Conservation (phyloP, 2,329 filamentous ascomycete genomes). For the Fusarium chlamydosporum region DNA sequence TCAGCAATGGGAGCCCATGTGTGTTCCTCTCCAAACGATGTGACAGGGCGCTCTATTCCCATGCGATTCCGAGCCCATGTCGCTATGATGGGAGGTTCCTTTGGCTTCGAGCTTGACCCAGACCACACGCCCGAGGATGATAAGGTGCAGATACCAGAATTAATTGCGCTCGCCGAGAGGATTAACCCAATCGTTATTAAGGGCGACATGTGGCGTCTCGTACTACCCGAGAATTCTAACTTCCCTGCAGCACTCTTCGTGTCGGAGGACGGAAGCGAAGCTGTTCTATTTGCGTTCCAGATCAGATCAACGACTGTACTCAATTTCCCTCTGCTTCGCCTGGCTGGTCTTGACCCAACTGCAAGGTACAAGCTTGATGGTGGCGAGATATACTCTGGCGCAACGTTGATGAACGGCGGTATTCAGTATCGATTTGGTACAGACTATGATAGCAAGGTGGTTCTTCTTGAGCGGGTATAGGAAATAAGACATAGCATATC, state of each 20-base stretch:
- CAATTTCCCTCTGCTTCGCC: conserved; percentile 66
- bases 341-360: conserved; percentile 69
- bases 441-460: conserved; percentile 71
- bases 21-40: conserved; percentile 71
- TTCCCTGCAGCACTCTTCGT: conserved; percentile 74
- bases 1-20: conserved; percentile 77
- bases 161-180: conserved; percentile 68
- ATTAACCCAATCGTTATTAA: conserved; percentile 71
- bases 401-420: conserved; percentile 73
- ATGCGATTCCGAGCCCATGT: conserved; percentile 74
- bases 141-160: conserved; percentile 64
- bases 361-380: conserved; percentile 69
- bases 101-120: conserved; percentile 75
- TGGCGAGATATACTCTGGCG: conserved; percentile 67
- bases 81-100: conserved; percentile 77
- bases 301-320: conserved; percentile 64
- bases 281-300: conserved; percentile 73
- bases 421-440: conserved; percentile 66
- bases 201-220: conserved; percentile 72
- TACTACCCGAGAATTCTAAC: conserved; percentile 70
- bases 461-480: conserved; percentile 62
- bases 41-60: conserved; percentile 68
- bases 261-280: conserved; percentile 63
- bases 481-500: background rate
- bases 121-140: conserved; percentile 65